phyloP scores from a whole-genome alignment of 225 moss, liverwort and hornwort species.

The Polytrichum commune region DNA sequence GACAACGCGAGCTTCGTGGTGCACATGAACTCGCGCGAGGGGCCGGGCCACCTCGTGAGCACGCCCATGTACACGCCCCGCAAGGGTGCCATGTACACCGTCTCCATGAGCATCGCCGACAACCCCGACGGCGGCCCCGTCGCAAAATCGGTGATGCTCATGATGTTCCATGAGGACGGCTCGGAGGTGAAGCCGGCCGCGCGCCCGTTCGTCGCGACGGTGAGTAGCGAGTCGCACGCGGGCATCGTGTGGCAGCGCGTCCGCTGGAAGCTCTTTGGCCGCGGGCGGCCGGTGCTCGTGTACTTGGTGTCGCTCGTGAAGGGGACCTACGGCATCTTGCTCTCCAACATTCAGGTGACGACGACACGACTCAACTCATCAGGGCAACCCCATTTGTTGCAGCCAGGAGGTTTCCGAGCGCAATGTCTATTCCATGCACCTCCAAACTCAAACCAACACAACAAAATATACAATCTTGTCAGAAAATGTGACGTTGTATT shows the following conservation, averaged over 20 bases:
- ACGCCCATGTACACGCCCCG: constrained; percentile 55
- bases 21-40: constrained; percentile 58
- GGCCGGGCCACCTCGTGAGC: constrained; percentile 52
- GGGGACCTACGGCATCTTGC: constrained; percentile 59
- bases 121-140: constrained; percentile 77
- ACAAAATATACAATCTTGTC: no score
- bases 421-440: no score
- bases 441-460: no score
- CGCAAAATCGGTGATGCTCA: constrained; percentile 28
- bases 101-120: constrained; percentile 53
- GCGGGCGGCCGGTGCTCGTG: constrained; percentile 36
- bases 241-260: constrained; percentile 38
- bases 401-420: no score
- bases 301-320: constrained; percentile 48
- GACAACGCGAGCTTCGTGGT: constrained; percentile 22
- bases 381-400: no score
- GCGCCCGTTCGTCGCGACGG: constrained; percentile 18
- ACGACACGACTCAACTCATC: no score
- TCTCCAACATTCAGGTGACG: constrained; percentile 20
- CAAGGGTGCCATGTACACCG: constrained; percentile 47
- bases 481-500: no score
- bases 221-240: neutral
- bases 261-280: constrained; percentile 39
- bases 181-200: constrained; percentile 12
- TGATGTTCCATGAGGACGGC: constrained; percentile 29